Evolutionary conservation across 768 basidiomycete species (phyloP), one percentile per base, ranked within the genome.

Genomic region (Russula dissimulans): DNA sequence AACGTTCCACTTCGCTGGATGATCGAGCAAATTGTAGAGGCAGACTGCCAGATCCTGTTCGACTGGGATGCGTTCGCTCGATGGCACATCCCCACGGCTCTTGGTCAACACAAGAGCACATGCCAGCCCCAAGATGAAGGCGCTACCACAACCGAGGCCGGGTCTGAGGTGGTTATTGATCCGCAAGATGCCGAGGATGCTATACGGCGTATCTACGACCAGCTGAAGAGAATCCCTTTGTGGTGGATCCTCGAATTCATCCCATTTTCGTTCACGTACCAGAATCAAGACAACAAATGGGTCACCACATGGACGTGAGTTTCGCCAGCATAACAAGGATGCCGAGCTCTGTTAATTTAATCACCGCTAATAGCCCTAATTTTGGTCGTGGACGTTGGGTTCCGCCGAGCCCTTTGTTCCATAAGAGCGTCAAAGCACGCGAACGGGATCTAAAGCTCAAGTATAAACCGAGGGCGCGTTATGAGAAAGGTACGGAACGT

Each of bases 191-290:
- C 17, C 15, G n/a, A 51, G 15, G 72, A 76, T 55, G 77, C 76
- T n/a, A 44, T 81, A n/a, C 71, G 81, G 67, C 80, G 78, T 1
- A 65, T 84, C 2, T 72, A 82, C 61, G 87, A 90, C 64, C 56
- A 74, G 61, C 71, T 91, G 47, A 69, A 73, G 68, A 49, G 51
- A 8, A 69, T 70, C 15, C 71, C 69, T 18, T 5, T 74, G 1
- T 91, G 89, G 89, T 86, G 85, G 87, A 38, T 87, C n/a, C 71
- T 89, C 39, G 89, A 91, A 71, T 71, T 88, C 31, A 32, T 89
- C 0, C 87, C 85, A 15, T 67, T 78, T 56, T 69, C 66, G 42
- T 80, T 77, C 65, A 69, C 73, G 18, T 85, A 78, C 77, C 87
- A 89, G 68, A 82, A 87, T 59, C 64, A 60, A 0, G 52, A 77